Conservation (phyloP, 768 basidiomycete species). For the Polyporus arcularius region DNA sequence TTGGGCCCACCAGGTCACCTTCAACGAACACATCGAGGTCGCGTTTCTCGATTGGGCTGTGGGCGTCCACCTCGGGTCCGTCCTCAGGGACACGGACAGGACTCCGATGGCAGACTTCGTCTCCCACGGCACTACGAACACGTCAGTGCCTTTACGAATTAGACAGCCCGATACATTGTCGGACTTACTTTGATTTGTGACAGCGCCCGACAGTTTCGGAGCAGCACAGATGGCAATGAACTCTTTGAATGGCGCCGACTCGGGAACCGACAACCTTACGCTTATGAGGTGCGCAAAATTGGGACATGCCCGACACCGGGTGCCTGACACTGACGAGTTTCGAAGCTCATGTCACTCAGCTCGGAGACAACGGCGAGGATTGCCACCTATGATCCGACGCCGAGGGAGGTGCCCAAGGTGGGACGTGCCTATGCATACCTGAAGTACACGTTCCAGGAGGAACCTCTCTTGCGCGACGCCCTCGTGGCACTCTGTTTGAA, state of each 20-base stretch:
- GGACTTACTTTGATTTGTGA: constrained; percentile 10
- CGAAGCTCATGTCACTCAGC: constrained; percentile 25
- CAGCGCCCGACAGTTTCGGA: constrained; percentile 63
- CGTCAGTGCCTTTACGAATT: constrained; percentile 37
- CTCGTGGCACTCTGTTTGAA: constrained; percentile 70
- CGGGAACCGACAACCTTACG: constrained; percentile 41
- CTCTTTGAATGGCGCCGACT: constrained; percentile 68
- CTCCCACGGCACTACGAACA: constrained; percentile 48
- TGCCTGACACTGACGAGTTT: constrained; percentile 25
- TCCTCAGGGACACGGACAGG: constrained; percentile 53
- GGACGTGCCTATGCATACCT: constrained; percentile 66
- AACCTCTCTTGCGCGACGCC: constrained; percentile 59
- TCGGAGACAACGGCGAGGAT: constrained; percentile 42
- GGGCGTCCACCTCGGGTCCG: constrained; percentile 39
- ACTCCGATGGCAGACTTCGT: constrained; percentile 67
- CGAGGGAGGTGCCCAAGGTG: constrained; percentile 52
- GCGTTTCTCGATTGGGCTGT: constrained; percentile 52
- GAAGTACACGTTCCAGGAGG: constrained; percentile 64
- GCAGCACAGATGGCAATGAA: constrained; percentile 47
- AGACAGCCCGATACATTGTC: constrained; percentile 11
- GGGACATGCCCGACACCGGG: not conserved
- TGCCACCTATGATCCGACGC: constrained; percentile 57
- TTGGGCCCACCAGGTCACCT: constrained; percentile 4
- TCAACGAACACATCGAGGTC: constrained; percentile 44
- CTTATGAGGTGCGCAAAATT: constrained; percentile 60